Evolutionary conservation across 129 eudicot genomes (phyloP), one percentile per base, ranked within the genome.

Genomic region (Lactuca sativa): DNA sequence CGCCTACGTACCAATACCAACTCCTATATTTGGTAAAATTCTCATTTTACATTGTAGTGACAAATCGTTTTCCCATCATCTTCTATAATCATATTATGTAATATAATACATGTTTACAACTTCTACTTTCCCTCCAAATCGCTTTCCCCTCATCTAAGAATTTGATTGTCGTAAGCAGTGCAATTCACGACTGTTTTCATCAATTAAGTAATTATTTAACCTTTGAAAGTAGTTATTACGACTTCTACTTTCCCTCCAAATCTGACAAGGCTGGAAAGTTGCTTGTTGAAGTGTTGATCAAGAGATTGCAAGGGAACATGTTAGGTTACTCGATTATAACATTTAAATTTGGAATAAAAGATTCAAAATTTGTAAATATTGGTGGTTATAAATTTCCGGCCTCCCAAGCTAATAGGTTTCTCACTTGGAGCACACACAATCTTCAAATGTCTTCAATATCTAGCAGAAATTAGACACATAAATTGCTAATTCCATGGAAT

Each of bases 251-350:
- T 66, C 58, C 34, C 16, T 62, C 15, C 71, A 93, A 97, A 83
- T 83, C 98, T 55, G 98, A 93, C 67, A 93, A 93, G 84, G 98
- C 98, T 10, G 98, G 98, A 76, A 85, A 71, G 81, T 78, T 93
- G 79, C 98, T 93, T 64, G 97, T 97, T 51, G 92, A 92, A 79
- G 98, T 87, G 21, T 71, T 93, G 33, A 64, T 85, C 77, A 89
- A 89, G 72, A 97, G 97, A 59, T 73, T 89, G 73, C 97, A 93
- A 65, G 98, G 98, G 60, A 85, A 93, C 66, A 86, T 96, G 98
- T 89, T 44, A 48, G 67, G 30, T 25, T 15, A 5, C 14, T 43
- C 47, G 0, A 55, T 74, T 38, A 10, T 5, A n/a, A 55, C 13
- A 53, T 11, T 36, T 37, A 47, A 60, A 41, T 60, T 38, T 41